These are phyloP conservation scores for Dipodascopsis uninucleata DNA, from an alignment of 805 yeast species.

Conservation along the genomic window DNA sequence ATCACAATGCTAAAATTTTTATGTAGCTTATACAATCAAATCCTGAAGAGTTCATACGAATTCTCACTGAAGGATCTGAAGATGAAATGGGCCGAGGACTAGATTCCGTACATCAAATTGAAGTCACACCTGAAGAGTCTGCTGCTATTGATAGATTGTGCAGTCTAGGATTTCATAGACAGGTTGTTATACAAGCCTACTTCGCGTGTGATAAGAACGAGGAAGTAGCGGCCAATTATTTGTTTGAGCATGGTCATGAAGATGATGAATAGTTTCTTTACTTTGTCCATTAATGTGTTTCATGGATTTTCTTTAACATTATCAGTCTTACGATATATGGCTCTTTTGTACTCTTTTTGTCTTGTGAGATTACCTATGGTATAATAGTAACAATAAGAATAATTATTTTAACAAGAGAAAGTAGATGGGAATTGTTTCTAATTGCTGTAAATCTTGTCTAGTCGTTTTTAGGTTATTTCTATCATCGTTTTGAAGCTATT, in stretches of 20 bases:
- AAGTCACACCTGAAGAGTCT: conserved; percentile 75
- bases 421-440: not conserved
- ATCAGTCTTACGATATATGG: no score
- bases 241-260: conserved; percentile 49
- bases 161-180: conserved; percentile 88
- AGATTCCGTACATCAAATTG: conserved; percentile 49
- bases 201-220: conserved; percentile 98
- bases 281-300: conserved; percentile 1
- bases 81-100: conserved; percentile 47
- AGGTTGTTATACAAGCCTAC: conserved; percentile 84
- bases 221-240: conserved; percentile 89
- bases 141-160: conserved; percentile 84
- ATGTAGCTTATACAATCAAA: conserved; percentile 40
- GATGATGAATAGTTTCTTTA: conserved; percentile 19
- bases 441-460: not conserved
- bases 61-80: conserved; percentile 44
- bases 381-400: not conserved
- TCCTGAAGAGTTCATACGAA: conserved; percentile 84
- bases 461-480: no score
- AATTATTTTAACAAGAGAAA: no score
- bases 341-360: not conserved
- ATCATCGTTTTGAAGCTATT: no score
- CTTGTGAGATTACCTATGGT: not conserved
- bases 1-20: not conserved
- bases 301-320: not conserved